Base-by-base conservation (phyloP, 306 rosid species). In the Ceratonia siliqua region DNA sequence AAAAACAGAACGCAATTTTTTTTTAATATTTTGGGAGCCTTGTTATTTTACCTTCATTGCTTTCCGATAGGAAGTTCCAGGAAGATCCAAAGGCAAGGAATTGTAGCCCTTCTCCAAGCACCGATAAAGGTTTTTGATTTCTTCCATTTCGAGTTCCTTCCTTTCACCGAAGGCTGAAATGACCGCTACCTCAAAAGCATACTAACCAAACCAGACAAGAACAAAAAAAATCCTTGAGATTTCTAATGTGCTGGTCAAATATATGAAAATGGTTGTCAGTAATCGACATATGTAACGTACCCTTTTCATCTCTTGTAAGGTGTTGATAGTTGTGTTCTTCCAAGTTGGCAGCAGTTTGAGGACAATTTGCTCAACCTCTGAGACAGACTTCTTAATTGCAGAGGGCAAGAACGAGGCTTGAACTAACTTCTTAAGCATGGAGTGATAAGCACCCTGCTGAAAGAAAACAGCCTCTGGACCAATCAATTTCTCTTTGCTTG, bases 171-270 rank as follows among this genome's bases (percentile, higher is more conserved):
- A 88, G 14, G 89, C 97, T 1, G 96, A 89, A 12, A 86, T 82
- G 77, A 92, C 83, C 30, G 97, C 98, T 59, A 93, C 97, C 74
- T 93, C 97, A 64, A 93, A 93, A 73, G 97, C 92, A 83, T 78
- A 93, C 98, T 93, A 36, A 43, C 5, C 62, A 70, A 46, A 22
- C 17, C 45, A 62, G 5, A 49, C 50, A 35, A 62, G 55, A 41
- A 38, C 27, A 2, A 41, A 36, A 39, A 75, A 6, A 10, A 58
- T 57, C 21, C 28, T 10, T 53, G 14, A 62, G 30, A 36, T 17
- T 62, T 32, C 33, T 24, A 6, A 35, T 28, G 46, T 9, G 4
- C 28, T 32, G 1, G 12, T 5, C 13, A 30, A 17, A 63, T 22
- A 0, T 11, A 12, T 12, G n/a, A 3, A 18, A 52, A 33, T 11